A percentile compares a stretch with the other conserved stretches of the same genome.
Conservation (phyloP, 2,329 filamentous ascomycete genomes). For the Xylariaceae sp. region DNA sequence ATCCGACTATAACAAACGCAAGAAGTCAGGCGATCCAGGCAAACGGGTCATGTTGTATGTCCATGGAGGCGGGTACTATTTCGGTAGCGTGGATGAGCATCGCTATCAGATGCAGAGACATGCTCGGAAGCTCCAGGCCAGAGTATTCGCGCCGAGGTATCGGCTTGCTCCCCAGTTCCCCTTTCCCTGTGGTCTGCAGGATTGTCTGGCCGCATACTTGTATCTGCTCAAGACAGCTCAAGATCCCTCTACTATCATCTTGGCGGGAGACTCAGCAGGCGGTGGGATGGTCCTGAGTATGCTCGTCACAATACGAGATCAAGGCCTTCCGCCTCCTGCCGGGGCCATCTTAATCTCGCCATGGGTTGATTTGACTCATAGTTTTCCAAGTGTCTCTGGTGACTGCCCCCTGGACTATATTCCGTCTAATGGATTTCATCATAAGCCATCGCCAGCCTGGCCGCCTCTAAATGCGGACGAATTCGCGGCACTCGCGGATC, state of each 20-base stretch:
- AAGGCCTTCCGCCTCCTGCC: conserved; percentile 76
- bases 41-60: conserved; percentile 87
- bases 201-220: conserved; percentile 84
- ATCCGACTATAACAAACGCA: conserved; percentile 68
- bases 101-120: conserved; percentile 97
- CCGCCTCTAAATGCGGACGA: conserved; percentile 83
- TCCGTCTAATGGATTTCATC: conserved; percentile 78
- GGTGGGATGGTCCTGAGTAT: conserved; percentile 82
- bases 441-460: conserved; percentile 86
- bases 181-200: conserved; percentile 87
- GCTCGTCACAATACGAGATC: conserved; percentile 75
- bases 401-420: conserved; percentile 80
- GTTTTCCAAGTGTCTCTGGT: conserved; percentile 80
- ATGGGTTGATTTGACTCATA: conserved; percentile 94
- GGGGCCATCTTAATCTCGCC: conserved; percentile 88
- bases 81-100: conserved; percentile 92
- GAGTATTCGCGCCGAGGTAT: conserved; percentile 82
- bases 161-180: conserved; percentile 89
- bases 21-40: conserved; percentile 52
- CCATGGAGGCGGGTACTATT: conserved; percentile 92
- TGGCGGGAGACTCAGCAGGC: conserved; percentile 90
- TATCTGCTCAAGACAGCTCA: conserved; percentile 66
- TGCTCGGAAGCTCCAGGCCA: conserved; percentile 85
- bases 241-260: conserved; percentile 72
- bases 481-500: conserved; percentile 47